Percentiles rank a stretch among this genome's conserved stretches.
These are phyloP conservation scores for Pseudonitzschia multiseries DNA, from an alignment of 108 stramenopile genomes.

Conservation along the genomic window DNA sequence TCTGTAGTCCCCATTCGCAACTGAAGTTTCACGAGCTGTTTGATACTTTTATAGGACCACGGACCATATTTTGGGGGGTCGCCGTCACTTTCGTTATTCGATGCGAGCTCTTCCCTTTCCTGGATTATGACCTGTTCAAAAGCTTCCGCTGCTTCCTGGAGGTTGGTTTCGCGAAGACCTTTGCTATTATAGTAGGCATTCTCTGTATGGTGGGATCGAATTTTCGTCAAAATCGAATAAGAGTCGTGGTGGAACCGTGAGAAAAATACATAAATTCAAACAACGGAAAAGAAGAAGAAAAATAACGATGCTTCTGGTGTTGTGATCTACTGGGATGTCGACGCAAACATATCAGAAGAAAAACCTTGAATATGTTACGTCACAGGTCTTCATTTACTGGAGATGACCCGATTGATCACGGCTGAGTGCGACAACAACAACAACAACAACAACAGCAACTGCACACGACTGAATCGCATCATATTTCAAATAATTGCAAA, in stretches of 20 bases:
- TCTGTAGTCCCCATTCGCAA: constrained; percentile 47
- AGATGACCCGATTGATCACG: too few relatives aligned
- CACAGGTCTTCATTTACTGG: too few relatives aligned
- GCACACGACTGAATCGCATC: background rate
- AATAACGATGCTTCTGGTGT: too few relatives aligned
- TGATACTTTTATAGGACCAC: constrained; percentile 91
- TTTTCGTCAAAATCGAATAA: background rate
- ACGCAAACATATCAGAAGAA: too few relatives aligned
- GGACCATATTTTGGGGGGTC: constrained; percentile 49
- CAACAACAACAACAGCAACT: too few relatives aligned
- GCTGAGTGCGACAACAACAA: too few relatives aligned
- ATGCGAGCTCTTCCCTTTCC: constrained; percentile 39
- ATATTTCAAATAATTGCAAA: background rate
- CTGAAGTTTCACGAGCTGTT: constrained; percentile 89
- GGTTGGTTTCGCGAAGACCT: constrained; percentile 61
- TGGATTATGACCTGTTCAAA: constrained; percentile 72
- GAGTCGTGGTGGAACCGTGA: background rate
- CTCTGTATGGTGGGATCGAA: constrained; percentile 33
- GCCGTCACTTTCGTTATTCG: constrained; percentile 9
- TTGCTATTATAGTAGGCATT: constrained; percentile 94
- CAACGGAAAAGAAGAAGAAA: too few relatives aligned
- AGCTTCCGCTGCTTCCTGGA: constrained; percentile 60
- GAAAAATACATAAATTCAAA: too few relatives aligned
- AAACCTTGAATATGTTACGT: too few relatives aligned
- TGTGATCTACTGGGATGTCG: too few relatives aligned